Evolutionary conservation across 306 rosid genomes (phyloP).

Genomic region (Abrus precatorius): DNA sequence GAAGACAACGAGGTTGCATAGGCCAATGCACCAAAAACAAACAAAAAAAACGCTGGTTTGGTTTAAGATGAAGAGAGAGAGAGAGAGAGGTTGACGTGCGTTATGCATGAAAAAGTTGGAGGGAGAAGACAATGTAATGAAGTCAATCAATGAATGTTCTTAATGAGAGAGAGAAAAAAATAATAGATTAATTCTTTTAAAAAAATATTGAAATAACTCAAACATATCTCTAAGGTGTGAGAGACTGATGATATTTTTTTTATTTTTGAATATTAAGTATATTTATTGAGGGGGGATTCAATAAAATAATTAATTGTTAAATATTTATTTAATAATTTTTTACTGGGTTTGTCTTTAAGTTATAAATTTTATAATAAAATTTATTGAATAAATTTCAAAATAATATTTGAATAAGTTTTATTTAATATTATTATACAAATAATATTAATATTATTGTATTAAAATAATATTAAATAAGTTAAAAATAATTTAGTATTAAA

Average conservation of each 20-base stretch:
- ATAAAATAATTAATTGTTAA: background rate
- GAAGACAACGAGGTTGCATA: background rate
- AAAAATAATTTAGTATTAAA: too few species aligned
- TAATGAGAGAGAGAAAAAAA: background rate
- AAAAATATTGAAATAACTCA: background rate
- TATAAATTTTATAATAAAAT: background rate
- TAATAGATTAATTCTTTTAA: background rate
- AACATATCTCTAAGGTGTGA: background rate
- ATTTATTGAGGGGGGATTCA: background rate
- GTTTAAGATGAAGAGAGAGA: background rate
- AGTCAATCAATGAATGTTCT: background rate
- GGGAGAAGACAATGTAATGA: background rate
- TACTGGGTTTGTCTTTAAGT: too few species aligned
- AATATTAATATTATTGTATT: background rate
- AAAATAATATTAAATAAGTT: background rate
- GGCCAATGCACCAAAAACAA: background rate
- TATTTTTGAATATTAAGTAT: background rate
- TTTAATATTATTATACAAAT: background rate
- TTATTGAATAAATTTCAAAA: background rate
- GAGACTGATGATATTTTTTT: background rate
- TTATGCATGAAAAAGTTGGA: slow-evolving; percentile 53
- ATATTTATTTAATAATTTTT: background rate
- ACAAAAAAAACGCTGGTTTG: slow-evolving; percentile 26
- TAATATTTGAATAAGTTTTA: too few species aligned
- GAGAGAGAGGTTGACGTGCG: slow-evolving; percentile 43